Evolutionary conservation across 176 grass and related monocot species (phyloP), one percentile per base, ranked within the genome.

Genomic region (Ananas comosus): DNA sequence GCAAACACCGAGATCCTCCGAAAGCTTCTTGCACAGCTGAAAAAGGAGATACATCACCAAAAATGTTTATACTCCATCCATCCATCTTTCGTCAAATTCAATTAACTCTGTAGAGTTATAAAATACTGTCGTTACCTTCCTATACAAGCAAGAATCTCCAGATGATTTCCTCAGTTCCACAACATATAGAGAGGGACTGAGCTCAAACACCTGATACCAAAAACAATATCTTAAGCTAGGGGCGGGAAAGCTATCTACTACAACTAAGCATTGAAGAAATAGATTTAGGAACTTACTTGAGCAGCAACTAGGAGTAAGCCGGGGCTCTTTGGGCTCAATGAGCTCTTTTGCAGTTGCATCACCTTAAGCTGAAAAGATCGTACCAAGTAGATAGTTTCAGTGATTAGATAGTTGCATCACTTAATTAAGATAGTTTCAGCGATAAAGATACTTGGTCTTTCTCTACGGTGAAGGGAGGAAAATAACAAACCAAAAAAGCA

Each of bases 131-230:
- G 48, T 18, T 88, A 97, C 94, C 86, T 90, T 68, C 88, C 80
- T 92, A 64, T 97, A 97, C 50, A 90, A 2, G 24, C 28, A 71
- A 68, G 77, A 51, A 49, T 97, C 89, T 47, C 93, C 93, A 65
- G 87, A 74, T 47, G 82, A 77, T 72, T 92, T 97, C 72, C 79
- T 80, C 23, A 92, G 70, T 66, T 97, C 94, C 12, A 92, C 89
- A 10, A 92, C 82, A 64, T 92, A 78, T 42, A 97, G 18, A 67
- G 86, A 81, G 66, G 84, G 72, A 70, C 78, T 82, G 65, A 97
- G 84, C 77, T 88, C 89, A 87, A 90, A 97, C 12, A 92, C 83
- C 92, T 96, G 82, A 1, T 16, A 42, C 56, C 19, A 51, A 14
- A 66, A 79, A 50, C 22, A 0, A 70, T 33, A 49, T 27, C 29